Evolutionary conservation across 2,329 filamentous ascomycete genomes (phyloP), one percentile per base, ranked within the genome.

Genomic region (Alternaria sp.): DNA sequence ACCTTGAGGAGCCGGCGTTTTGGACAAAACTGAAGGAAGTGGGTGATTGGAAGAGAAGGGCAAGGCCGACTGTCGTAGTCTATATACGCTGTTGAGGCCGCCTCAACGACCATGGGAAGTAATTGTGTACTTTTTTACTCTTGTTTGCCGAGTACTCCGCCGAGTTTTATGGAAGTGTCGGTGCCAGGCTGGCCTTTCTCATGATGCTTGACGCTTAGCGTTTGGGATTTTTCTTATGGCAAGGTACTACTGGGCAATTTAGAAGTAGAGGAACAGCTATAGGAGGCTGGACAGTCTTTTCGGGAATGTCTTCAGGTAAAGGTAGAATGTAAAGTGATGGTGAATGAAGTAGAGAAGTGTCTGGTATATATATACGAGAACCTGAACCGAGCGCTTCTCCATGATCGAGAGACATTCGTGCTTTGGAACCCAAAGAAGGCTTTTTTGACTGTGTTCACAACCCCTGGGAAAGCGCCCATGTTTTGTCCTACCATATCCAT

Each of bases 241-340:
- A 40, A 40, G n/a, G 36, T 40, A 40, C 36, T 3, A 6, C 4
- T 17, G n/a, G n/a, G 36, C n/a, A 17, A 17, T 17, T 40, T 3
- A 17, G n/a, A 40, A 40, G 36, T 11, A 4, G 4, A 6, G 15
- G 3, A 6, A 40, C 36, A 40, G n/a, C n/a, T 9, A 40, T 40
- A 5, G 15, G 7, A n/a, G 7, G 8, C 7, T n/a, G 4, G 15
- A 1, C 4, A n/a, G 2, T 5, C 2, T 7, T 17, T 40, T n/a
- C 4, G 8, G 32, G 9, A 17, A 40, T 40, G 5, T 6, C 15
- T 40, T 40, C 2, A 17, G 1, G 36, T 3, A 6, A 3, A 40
- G 3, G 4, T 40, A 40, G 15, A 11, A 40, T 40, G 36, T 40
- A 40, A 3, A 5, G 9, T n/a, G 3, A 3, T 10, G n/a, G 8